phyloP scores from a whole-genome alignment of 176 grass and related monocot genomes.

The Luzula sylvatica region DNA sequence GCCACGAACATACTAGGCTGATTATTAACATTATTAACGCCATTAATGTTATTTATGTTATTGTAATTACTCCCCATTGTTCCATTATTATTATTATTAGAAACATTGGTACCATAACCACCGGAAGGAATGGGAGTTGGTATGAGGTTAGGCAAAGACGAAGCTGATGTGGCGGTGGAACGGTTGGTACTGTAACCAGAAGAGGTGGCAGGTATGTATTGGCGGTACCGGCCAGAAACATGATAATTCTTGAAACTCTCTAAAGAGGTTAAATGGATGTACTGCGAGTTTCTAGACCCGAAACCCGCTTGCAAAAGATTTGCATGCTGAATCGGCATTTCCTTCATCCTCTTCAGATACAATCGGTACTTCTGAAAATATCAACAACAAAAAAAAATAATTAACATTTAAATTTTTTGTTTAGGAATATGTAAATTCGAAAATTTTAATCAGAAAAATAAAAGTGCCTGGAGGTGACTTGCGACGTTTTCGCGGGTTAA shows the following conservation, averaged over 20 bases:
- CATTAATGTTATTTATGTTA: too few species aligned
- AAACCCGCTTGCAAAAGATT: constrained; percentile 27
- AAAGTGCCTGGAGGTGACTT: constrained; percentile 59
- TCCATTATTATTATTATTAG: neutral
- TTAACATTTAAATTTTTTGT: neutral
- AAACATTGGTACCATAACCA: neutral
- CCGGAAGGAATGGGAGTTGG: constrained; percentile 11
- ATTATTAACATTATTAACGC: too few species aligned
- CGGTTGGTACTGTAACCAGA: too few species aligned
- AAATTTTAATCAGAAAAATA: neutral
- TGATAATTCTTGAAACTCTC: constrained; percentile 66
- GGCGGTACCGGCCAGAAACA: constrained; percentile 43
- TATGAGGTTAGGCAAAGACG: constrained; percentile 3
- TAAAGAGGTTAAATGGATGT: constrained; percentile 28
- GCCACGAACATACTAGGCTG: neutral
- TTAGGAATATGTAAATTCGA: neutral
- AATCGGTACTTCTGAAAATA: constrained; percentile 65
- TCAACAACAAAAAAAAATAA: neutral
- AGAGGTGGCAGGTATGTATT: constrained; percentile 8
- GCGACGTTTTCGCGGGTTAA: constrained; percentile 49
- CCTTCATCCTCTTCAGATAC: constrained; percentile 27
- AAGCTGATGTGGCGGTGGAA: constrained; percentile 38
- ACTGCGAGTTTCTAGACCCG: constrained; percentile 29
- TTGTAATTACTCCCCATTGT: too few species aligned
- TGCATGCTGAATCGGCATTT: too few species aligned